Evolutionary conservation across 2,329 filamentous ascomycete genomes (phyloP), one percentile per base, ranked within the genome.

Genomic region (Periconia macrospinosa): DNA sequence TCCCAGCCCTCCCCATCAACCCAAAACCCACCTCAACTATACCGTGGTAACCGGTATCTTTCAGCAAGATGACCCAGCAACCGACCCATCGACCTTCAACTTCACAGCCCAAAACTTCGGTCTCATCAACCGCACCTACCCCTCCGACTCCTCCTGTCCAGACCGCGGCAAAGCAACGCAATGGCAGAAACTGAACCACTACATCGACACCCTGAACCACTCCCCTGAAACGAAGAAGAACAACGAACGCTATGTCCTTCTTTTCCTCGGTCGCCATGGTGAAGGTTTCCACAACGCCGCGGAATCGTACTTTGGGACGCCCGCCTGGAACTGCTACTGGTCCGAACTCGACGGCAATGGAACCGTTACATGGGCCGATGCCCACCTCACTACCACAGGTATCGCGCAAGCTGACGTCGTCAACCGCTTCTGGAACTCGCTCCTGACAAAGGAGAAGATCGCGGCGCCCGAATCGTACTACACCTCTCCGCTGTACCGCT

Each of bases 271-370:
- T 41, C 83, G 88, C 40, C 88, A 91, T 65, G 88, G 88, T 19
- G 82, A 91, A 71, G 88, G 88, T 5, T 77, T 76, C 54, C 83
- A 87, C 70, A 87, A 87, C 62, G 83, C 83, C 7, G 87, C 86
- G 14, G 85, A 89, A 71, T 76, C 78, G 27, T 87, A 79, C 68
- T 90, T 88, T 60, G 86, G 86, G 45, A 89, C 86, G 0, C 81
- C 84, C 1, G 84, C 83, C 2, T 90, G 87, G 87, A 86, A 90
- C 73, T 81, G 84, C 69, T 88, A 89, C 75, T 90, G 85, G 85
- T 80, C 83, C 5, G 77, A 83, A 55, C 77, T 81, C 1, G 81
- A 87, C 35, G 87, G 87, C 57, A 88, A 90, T 63, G 80, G 76
- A 44, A 88, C 85, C 2, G 74, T 78, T 1, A 75, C 74, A 27